Conservation (phyloP, 2,329 filamentous ascomycete species). For the Mycosphaerella arachidis region DNA sequence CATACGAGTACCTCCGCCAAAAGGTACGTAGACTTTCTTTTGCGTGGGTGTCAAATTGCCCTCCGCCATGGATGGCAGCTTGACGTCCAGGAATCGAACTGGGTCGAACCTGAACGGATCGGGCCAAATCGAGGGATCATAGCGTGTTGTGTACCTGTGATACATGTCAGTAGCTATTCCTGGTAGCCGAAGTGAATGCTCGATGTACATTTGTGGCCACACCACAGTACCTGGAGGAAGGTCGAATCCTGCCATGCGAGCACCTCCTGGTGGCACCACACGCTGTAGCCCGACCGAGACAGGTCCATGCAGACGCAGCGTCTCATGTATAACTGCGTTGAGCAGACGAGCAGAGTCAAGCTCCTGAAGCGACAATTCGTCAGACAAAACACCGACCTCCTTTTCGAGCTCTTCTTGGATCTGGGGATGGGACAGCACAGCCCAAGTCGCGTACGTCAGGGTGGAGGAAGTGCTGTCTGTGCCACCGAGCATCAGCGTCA, state of each 20-base stretch:
- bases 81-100: slow-evolving; percentile 15
- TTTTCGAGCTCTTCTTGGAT: slow-evolving; percentile 20
- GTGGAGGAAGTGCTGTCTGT: slow-evolving; percentile 29
- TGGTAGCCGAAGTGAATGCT: not conserved
- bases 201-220: slow-evolving; percentile 17
- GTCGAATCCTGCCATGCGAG: slow-evolving; percentile 16
- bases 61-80: slow-evolving; percentile 16
- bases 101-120: slow-evolving; percentile 15
- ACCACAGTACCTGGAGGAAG: slow-evolving; percentile 16
- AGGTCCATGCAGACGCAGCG: slow-evolving; percentile 34
- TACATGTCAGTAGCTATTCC: not conserved
- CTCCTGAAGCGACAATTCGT: slow-evolving; percentile 24
- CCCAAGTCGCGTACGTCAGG: slow-evolving; percentile 28
- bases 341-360: slow-evolving; percentile 32
- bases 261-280: slow-evolving; percentile 35
- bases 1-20: slow-evolving; percentile 18
- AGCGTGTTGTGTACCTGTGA: slow-evolving; percentile 16
- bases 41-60: slow-evolving; percentile 14
- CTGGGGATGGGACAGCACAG: slow-evolving; percentile 22
- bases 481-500: slow-evolving; percentile 25
- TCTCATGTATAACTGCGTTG: slow-evolving; percentile 39
- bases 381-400: slow-evolving; percentile 21
- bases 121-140: slow-evolving; percentile 17
- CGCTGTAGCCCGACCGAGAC: slow-evolving; percentile 36
- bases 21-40: slow-evolving; percentile 20